Base-by-base conservation (phyloP, 768 basidiomycete genomes). In the Boletus barrowsii region DNA sequence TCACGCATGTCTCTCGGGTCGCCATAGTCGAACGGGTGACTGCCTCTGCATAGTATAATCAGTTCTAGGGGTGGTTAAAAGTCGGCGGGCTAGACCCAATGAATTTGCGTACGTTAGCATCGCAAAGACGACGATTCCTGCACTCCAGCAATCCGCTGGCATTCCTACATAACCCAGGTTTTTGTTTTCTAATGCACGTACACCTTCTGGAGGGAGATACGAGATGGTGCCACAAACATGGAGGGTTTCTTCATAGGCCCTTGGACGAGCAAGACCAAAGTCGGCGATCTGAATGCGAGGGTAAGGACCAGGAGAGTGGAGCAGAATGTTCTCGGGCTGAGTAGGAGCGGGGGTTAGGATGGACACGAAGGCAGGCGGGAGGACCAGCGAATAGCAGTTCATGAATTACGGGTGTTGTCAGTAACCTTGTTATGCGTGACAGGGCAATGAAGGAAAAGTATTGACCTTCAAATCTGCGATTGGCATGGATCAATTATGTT, bases 111-210 rank as follows among this genome's bases (percentile, higher is more conserved):
- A 93, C 91, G 82, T 80, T 46, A 93, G 74, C 89, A 93, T 93
- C 52, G 90, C 83, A 58, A 86, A 92, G 48, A 93, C 71, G 49
- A 89, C 83, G 6, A 92, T 80, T 6, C 91, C 91, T 13, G 87
- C 81, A 60, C 90, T 91, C 91, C 91, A 93, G 62, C 90, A 93
- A 68, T 93, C 91, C 3, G 90, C 80, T n/a, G 90, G 88, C 86
- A 92, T 87, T 18, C 89, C 89, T 32, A 78, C 70, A 60, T 90
- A 91, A 47, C 87, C 83, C 41, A 88, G 69, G 54, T 88, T 76
- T 60, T 85, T 86, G 59, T 87, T 76, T 60, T 91, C 87, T 40
- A 93, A 72, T 8, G 90, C 90, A 10, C 88, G 75, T 36, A 93
- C 82, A 11, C 89, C 91, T 70, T 93, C 91, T 0, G 90, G 90